Percentiles rank a stretch among this genome's conserved stretches.
These are phyloP conservation scores for Fraxinus quadrangulata DNA, from an alignment of 257 asterid species.

Conservation along the genomic window DNA sequence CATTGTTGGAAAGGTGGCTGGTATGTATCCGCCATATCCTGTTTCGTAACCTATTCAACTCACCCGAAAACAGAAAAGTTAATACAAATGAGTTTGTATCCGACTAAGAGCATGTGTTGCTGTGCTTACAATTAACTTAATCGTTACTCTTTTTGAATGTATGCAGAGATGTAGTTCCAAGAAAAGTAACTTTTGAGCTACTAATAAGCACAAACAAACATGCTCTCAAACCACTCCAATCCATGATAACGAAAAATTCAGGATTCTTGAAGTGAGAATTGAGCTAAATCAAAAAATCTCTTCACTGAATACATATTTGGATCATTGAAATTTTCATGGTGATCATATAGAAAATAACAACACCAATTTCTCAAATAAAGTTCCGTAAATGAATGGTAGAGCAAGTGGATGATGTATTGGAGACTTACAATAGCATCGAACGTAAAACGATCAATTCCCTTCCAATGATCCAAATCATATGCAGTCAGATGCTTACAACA, in stretches of 20 bases:
- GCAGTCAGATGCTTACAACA: slow-evolving; percentile 91
- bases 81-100: not conserved
- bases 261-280: not conserved
- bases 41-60: slow-evolving; percentile 42
- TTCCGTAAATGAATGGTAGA: not conserved
- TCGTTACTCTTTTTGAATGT: not conserved
- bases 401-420: not conserved
- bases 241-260: not conserved
- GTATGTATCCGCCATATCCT: slow-evolving; percentile 52
- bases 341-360: too few species aligned
- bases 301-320: not conserved
- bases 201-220: not conserved
- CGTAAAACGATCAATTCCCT: slow-evolving; percentile 37
- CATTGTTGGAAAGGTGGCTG: slow-evolving; percentile 54
- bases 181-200: not conserved
- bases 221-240: not conserved
- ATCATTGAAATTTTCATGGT: not conserved
- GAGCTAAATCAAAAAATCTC: not conserved
- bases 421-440: slow-evolving; percentile 56
- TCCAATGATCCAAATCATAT: slow-evolving; percentile 20
- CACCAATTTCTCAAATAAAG: not conserved
- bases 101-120: not conserved
- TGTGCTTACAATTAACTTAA: not conserved
- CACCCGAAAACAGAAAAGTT: slow-evolving; percentile 1
- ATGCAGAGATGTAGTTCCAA: not conserved